Conservation (phyloP, 208 protist species). For the Cochliopodium minus region DNA sequence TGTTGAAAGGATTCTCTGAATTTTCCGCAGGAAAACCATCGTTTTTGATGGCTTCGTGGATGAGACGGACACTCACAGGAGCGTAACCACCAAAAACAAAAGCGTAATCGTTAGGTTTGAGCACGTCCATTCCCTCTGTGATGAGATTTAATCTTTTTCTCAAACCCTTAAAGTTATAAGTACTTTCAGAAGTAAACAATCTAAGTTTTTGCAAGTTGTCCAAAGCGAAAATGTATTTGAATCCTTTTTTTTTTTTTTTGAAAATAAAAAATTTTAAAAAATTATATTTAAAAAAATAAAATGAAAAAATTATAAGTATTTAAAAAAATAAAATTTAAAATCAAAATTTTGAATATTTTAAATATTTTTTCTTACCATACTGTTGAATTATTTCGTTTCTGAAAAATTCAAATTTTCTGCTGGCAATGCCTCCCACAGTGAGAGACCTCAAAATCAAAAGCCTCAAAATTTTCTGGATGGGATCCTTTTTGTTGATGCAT, state of each 20-base stretch:
- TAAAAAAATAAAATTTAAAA: too few species aligned
- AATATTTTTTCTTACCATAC: too few species aligned
- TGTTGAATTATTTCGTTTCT: background rate
- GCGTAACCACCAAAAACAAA: background rate
- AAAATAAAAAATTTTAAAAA: background rate
- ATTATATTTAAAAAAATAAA: background rate
- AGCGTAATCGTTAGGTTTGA: background rate
- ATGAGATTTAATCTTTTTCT: background rate
- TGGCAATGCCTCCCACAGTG: background rate
- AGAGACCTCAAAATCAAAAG: background rate
- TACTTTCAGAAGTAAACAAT: background rate
- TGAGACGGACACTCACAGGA: background rate
- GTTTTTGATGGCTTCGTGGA: background rate
- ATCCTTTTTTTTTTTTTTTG: background rate
- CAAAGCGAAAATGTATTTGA: background rate
- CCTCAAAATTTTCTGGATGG: background rate
- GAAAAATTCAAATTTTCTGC: background rate
- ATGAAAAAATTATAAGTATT: too few species aligned
- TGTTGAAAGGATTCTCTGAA: too few species aligned
- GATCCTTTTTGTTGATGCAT: background rate
- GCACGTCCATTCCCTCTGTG: background rate
- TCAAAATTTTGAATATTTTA: too few species aligned
- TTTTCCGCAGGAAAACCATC: too few species aligned
- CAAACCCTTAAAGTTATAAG: background rate
- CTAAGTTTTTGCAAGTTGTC: constrained; percentile 3